Base-by-base conservation (phyloP, 495 filamentous ascomycete genomes). In the Pseudevernia furfuracea region DNA sequence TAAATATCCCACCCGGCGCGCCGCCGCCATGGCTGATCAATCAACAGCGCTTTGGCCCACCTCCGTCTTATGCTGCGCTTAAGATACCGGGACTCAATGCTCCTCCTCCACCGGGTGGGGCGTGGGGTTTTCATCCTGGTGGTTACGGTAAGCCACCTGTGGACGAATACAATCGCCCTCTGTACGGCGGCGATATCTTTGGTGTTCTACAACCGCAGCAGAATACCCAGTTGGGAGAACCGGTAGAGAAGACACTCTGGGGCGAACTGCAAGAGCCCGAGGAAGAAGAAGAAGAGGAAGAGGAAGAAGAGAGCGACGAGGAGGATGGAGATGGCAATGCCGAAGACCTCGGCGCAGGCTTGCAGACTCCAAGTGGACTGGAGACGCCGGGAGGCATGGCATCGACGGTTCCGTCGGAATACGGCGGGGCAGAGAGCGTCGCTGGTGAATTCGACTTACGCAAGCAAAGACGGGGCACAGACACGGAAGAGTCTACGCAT, bases 21-120 rank as follows among this genome's bases (percentile, higher is more conserved):
- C 94, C 94, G 25, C 93, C 94, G 23, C 94, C 94, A 36, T 98
- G 94, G 94, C 84, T 97, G 57, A 93, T 98, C 71, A 95, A 96
- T 74, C 90, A 95, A 75, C 94, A 98, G 72, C 85, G 92, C 68
- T 90, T 90, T 69, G 94, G 94, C 3, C 92, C 91, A 3, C 94
- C 94, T 1, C 93, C 94, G 12, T 92, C 89, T 11, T 98, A 98
- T 74, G 90, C 94, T 28, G 87, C 88, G 25, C 80, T 97, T 52
- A 96, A 93, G 72, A 92, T 98, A 58, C 89, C 94, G 10, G 94
- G 94, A 37, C 81, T 98, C 28, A 98, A 97, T 76, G 91, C 92
- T n/a, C 91, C 94, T 6, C 88, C 91, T 11, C 94, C 94, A 7
- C 82, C 89, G n/a, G 94, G 94, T n/a, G 92, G 87, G 14, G 81